Evolutionary conservation across 2,329 filamentous ascomycete species (phyloP), one percentile per base, ranked within the genome.

Genomic region (Sclerotinia minor): DNA sequence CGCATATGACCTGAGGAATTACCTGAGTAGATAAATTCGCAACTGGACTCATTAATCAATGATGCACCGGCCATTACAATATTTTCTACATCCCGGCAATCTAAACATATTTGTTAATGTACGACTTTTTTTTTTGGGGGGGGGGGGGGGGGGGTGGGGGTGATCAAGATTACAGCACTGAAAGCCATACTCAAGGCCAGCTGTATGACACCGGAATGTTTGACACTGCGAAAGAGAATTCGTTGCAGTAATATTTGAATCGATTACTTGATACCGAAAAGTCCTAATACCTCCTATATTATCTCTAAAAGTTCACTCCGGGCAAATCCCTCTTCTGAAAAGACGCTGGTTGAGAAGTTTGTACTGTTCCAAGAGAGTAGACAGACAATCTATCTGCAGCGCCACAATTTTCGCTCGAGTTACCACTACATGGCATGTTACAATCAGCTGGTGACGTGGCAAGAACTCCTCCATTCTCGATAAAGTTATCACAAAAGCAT

Each of bases 371-470:
- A 21, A 61, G 71, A 32, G 71, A 67, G 53, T 78, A 76, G 2
- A 75, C 29, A 52, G 71, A 75, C 13, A 79, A 65, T 24, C 70
- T 63, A 58, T 75, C 70, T 32, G 71, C 72, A 38, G 70, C 77
- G 29, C 79, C 79, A 66, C 79, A 80, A 24, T 71, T 73, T 67
- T 79, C 73, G 2, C 69, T 70, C 17, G 69, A 41, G 65, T 78
- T 75, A 7, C 73, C 75, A 75, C 57, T 61, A 54, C 75, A 76
- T 47, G 68, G 32, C 71, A 73, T 75, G 52, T 72, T 73, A 63
- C 79, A 80, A 7, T 76, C 73, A n/a, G 67, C 57, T n/a, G 68
- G 63, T 4, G 70, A 69, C 3, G 71, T 69, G 3, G 72, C 72
- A 19, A 69, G 67, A 11, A 70, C 69, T 13, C 73, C 73, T 8